phyloP scores from a whole-genome alignment of 192 early-diverging fungal species.

The Coemansia sp. region DNA sequence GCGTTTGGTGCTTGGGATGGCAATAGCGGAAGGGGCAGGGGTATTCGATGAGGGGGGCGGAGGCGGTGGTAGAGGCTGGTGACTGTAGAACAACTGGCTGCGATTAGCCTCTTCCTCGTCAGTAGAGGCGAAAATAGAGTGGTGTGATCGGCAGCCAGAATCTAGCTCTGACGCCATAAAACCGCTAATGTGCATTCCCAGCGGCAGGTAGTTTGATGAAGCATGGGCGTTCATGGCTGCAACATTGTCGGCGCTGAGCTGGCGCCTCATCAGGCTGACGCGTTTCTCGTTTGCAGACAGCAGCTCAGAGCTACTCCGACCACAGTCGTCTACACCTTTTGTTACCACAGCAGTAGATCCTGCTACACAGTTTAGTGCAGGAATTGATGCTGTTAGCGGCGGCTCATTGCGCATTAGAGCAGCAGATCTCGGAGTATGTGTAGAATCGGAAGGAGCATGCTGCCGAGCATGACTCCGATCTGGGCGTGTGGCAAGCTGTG shows the following conservation, averaged over 20 bases:
- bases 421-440: background rate
- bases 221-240: background rate
- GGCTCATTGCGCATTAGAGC: background rate
- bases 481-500: background rate
- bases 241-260: conserved; percentile 36
- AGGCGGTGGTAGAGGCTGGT: conserved; percentile 16
- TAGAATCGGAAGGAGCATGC: conserved; percentile 17
- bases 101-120: background rate
- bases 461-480: conserved; percentile 5
- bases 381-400: background rate
- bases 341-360: background rate
- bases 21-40: background rate
- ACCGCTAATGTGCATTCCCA: conserved; percentile 3
- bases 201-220: conserved; percentile 3
- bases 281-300: conserved; percentile 39
- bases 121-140: background rate
- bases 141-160: background rate
- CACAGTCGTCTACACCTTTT: background rate
- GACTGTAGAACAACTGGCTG: conserved; percentile 5
- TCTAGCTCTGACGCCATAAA: background rate
- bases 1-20: background rate
- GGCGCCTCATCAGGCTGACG: conserved; percentile 34
- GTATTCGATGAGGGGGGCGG: background rate
- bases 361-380: background rate
- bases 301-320: conserved; percentile 11